phyloP scores from a whole-genome alignment of 371 early-diverging fungal species.

The Mortierella sp. region DNA sequence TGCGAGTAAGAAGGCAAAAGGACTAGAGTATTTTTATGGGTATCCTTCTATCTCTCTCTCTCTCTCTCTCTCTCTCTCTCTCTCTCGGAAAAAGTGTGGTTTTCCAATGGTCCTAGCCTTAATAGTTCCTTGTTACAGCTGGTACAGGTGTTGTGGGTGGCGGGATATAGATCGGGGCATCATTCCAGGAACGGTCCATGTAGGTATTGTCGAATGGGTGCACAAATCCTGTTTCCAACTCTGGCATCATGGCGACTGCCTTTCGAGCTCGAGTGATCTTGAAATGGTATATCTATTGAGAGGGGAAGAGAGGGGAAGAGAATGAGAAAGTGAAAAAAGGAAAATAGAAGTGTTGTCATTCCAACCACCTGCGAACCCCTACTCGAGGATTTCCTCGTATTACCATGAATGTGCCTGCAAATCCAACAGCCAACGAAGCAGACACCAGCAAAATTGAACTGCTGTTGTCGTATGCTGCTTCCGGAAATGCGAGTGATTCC shows the following conservation, averaged over 20 bases:
- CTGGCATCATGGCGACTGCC: slow-evolving; percentile 15
- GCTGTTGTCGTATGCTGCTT: slow-evolving; percentile 3
- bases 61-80: no score
- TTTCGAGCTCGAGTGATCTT: slow-evolving; percentile 28
- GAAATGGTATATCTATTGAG: slow-evolving; percentile 19
- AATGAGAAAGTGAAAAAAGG: not conserved
- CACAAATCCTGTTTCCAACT: slow-evolving; percentile 12
- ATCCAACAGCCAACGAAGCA: slow-evolving; percentile 8
- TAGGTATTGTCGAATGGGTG: slow-evolving; percentile 2
- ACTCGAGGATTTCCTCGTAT: not conserved
- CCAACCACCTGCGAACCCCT: not conserved
- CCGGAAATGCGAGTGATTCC: slow-evolving; percentile 18
- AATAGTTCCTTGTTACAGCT: not conserved
- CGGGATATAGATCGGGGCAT: slow-evolving; percentile 11
- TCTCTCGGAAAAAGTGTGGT: no score
- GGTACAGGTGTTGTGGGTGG: slow-evolving; percentile 5
- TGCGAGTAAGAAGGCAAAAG: no score
- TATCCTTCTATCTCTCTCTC: no score
- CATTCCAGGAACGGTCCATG: slow-evolving; percentile 18
- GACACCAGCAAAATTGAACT: slow-evolving; percentile 14
- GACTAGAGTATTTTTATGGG: no score
- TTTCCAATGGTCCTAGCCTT: no score
- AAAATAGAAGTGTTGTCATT: not conserved
- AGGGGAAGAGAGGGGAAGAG: not conserved
- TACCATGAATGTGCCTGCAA: slow-evolving; percentile 16